Evolutionary conservation across 1,284 basidiomycete species (phyloP).

Genomic region (Pseudozyma tsukubaensis): DNA sequence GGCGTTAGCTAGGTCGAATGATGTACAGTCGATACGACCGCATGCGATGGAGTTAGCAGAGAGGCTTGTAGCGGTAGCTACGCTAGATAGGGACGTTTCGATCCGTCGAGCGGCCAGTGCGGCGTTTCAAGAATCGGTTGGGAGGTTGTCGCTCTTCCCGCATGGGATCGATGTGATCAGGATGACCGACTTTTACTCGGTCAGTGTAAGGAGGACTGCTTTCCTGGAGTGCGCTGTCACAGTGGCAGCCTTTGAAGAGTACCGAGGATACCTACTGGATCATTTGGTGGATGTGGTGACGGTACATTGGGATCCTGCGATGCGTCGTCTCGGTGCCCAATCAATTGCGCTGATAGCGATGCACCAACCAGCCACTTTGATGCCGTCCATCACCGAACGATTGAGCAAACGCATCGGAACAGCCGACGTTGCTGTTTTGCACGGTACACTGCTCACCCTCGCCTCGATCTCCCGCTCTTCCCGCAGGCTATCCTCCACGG

Average conservation of each 20-base stretch:
- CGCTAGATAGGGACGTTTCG: slow-evolving; percentile 92
- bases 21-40: slow-evolving; percentile 75
- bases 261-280: slow-evolving; percentile 78
- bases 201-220: slow-evolving; percentile 84
- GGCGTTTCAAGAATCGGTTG: slow-evolving; percentile 96
- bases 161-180: slow-evolving; percentile 92
- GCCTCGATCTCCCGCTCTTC: slow-evolving; percentile 75
- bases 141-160: slow-evolving; percentile 83
- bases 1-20: slow-evolving; percentile 80
- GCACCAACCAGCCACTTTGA: slow-evolving; percentile 74
- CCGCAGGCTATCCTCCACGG: slow-evolving; percentile 70
- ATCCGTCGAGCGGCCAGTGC: slow-evolving; percentile 97
- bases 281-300: slow-evolving; percentile 82
- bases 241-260: slow-evolving; percentile 85
- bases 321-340: slow-evolving; percentile 83
- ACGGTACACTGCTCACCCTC: slow-evolving; percentile 83
- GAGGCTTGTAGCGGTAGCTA: slow-evolving; percentile 79
- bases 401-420: slow-evolving; percentile 24
- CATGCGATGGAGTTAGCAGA: slow-evolving; percentile 75
- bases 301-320: slow-evolving; percentile 87
- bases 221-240: slow-evolving; percentile 85
- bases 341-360: slow-evolving; percentile 79
- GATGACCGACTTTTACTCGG: slow-evolving; percentile 93
- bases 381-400: slow-evolving; percentile 71
- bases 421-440: slow-evolving; percentile 77